Evolutionary conservation across 2,329 filamentous ascomycete species (phyloP), one percentile per base, ranked within the genome.

Genomic region (Colletotrichum echinochloae): DNA sequence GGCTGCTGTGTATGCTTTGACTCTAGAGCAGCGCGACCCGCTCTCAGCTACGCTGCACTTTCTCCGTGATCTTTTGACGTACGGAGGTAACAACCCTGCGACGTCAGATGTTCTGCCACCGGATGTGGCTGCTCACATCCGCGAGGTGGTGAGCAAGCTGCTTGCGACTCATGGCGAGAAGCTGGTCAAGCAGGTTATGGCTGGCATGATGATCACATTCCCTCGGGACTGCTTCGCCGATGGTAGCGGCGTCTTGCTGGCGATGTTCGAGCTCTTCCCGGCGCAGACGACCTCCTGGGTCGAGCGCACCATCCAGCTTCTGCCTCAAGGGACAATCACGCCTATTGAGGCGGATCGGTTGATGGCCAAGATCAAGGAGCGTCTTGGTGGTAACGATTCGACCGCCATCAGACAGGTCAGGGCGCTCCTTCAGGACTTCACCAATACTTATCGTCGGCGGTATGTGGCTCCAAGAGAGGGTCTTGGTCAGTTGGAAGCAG

Each of bases 191-290:
- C 92, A 95, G 73, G 91, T 97, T 68, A 87, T 99, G 83, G 96
- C 95, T 1, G 96, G 96, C 71, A 97, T 99, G 95, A 98, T 99
- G 95, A 98, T 98, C 79, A 97, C 92, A 0, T 99, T 99, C 83
- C 97, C 96, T 0, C 90, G 93, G 52, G 96, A 98, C 80, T 98
- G 95, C 82, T 97, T 98, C 78, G 91, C 95, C 0, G 96, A 99
- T 78, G 95, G 94, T 20, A 97, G 94, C 59, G 95, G 94, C 5
- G 94, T 97, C n/a, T 83, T 99, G 62, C 89, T 99, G 71, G 91
- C 92, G 4, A 86, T 98, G 73, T 97, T 99, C 78, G 92, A 97
- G 79, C 84, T 98, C 49, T 85, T 97, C 77, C 96, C 96, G 0
- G 85, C 89, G 64, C 88, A 96, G 77, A 94, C 94, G 18, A 90